Evolutionary conservation across 139 green algal species (phyloP), one percentile per base, ranked within the genome.

Genomic region (Micromonas commoda): DNA sequence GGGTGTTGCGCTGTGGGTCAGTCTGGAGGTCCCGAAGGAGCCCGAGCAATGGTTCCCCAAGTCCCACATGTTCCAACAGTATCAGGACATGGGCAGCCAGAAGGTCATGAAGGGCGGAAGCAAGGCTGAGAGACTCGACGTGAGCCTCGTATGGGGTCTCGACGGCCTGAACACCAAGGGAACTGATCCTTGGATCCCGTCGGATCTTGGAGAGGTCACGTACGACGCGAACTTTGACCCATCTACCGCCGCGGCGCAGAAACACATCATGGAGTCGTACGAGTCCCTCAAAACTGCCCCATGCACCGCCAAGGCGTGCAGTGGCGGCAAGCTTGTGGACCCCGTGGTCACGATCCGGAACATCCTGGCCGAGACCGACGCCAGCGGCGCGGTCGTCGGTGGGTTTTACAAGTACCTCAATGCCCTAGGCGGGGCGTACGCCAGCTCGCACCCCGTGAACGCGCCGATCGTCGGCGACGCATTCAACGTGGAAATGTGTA

Each of bases 81-180:
- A 78, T 65, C 51, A 37, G 52, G 60, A 86, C 4, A 52, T 82
- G 0, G 35, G 72, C 5, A 60, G 54, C 54, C 73, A 80, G 3
- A 64, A 45, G 64, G 74, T 74, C 65, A 68, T 60, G 51, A 31
- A 3, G 2, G 72, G 61, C 28, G 72, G 33, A 32, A 5, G 9
- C 52, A 29, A 81, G 52, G 71, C 76, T 23, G 24, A 9, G 35
- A 66, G 75, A n/a, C 34, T 66, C 2, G 29, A 78, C 28, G 78
- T 86, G 21, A 72, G 73, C 51, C 3, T 83, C 34, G 73, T 74
- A 2, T 83, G 77, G 77, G 82, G 82, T 4, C 39, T 86, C 32
- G 6, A 66, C 31, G 73, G 71, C 32, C 78, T 85, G 77, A 38
- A 79, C 81, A 45, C 32, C 29, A 79, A 13, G 28, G 61, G 54